Evolutionary conservation across 2,329 filamentous ascomycete species (phyloP).

Genomic region (Arthrobotrys pseudoclavata): DNA sequence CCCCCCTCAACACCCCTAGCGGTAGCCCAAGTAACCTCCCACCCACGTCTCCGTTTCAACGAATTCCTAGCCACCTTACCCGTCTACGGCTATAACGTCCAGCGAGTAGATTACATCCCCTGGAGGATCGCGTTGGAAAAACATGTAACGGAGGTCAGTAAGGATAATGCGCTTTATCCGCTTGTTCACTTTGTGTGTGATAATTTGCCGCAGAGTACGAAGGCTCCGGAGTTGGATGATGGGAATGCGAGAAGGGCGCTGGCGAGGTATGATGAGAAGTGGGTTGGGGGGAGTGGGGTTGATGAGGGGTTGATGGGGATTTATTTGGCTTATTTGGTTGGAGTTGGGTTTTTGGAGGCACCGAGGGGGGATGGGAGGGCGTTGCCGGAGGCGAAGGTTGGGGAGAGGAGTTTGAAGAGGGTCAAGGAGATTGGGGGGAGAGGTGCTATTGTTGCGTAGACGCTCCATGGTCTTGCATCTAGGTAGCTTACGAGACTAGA

Average conservation of each 20-base stretch:
- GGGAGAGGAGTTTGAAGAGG: slow-evolving; percentile 69
- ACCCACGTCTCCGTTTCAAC: slow-evolving; percentile 82
- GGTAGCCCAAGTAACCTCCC: slow-evolving; percentile 83
- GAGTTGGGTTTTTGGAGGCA: slow-evolving; percentile 73
- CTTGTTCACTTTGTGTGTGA: slow-evolving; percentile 80
- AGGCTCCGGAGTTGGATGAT: slow-evolving; percentile 81
- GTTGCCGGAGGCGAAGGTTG: slow-evolving; percentile 69
- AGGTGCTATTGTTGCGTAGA: slow-evolving; percentile 64
- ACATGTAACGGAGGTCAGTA: slow-evolving; percentile 75
- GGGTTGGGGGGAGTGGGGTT: slow-evolving; percentile 72
- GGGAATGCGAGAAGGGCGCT: slow-evolving; percentile 76
- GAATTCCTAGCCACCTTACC: slow-evolving; percentile 80
- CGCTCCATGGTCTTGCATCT: no score
- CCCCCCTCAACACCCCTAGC: slow-evolving; percentile 70
- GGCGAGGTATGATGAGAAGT: slow-evolving; percentile 72
- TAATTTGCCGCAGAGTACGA: slow-evolving; percentile 78
- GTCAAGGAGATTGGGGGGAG: slow-evolving; percentile 71
- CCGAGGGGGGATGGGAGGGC: slow-evolving; percentile 64
- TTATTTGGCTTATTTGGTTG: slow-evolving; percentile 75
- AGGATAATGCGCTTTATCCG: slow-evolving; percentile 80
- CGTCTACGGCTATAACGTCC: slow-evolving; percentile 79
- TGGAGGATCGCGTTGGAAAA: slow-evolving; percentile 78
- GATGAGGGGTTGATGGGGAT: slow-evolving; percentile 74
- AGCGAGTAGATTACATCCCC: slow-evolving; percentile 75
- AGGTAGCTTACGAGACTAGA: not conserved